Evolutionary conservation across 1,284 basidiomycete species (phyloP).

Genomic region (Moesziomyces aphidis): DNA sequence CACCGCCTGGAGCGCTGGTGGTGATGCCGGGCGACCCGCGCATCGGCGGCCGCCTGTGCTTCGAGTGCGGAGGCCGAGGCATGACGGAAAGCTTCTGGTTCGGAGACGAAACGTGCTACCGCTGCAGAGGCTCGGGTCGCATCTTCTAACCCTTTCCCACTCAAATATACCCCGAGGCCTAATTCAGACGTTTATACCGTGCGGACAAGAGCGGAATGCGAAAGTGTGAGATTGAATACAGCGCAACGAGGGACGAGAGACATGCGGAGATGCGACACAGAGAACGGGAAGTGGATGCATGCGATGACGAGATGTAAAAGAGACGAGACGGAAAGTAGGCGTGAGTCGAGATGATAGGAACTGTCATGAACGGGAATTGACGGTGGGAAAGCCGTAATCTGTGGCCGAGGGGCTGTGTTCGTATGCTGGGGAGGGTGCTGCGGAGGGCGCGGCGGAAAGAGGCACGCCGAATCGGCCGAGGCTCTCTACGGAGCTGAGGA

Average conservation of each 20-base stretch:
- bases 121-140: constrained; percentile 30
- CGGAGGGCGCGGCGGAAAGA: background rate
- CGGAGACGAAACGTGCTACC: constrained; percentile 45
- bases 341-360: too few species aligned
- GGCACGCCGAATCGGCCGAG: constrained; percentile 44
- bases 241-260: background rate
- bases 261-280: background rate
- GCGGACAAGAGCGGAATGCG: too few species aligned
- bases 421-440: constrained; percentile 22
- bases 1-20: constrained; percentile 38
- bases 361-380: background rate
- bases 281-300: background rate
- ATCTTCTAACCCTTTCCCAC: constrained; percentile 14
- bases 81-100: constrained; percentile 50
- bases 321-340: background rate
- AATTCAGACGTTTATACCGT: too few species aligned
- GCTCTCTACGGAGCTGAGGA: constrained; percentile 47
- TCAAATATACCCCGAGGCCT: background rate
- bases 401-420: background rate
- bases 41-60: constrained; percentile 45
- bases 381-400: constrained; percentile 36
- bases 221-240: background rate
- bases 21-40: constrained; percentile 48
- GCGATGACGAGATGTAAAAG: background rate
- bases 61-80: constrained; percentile 38